Evolutionary conservation across 192 early-diverging fungal genomes (phyloP), one percentile per base, ranked within the genome.

Genomic region (Coemansia sp.): DNA sequence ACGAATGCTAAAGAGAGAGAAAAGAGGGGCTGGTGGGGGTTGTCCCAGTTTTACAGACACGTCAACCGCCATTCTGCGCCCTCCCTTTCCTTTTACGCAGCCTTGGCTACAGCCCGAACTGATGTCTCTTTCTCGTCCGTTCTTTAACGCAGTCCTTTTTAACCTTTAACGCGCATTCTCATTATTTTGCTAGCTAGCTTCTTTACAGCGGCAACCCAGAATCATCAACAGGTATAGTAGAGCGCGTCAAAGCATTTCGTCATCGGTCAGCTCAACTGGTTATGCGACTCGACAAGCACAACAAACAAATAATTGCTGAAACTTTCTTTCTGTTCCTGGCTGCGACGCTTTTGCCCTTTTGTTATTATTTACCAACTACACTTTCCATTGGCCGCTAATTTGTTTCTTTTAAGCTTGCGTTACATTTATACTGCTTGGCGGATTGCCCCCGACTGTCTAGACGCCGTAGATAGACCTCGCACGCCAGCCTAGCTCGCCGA

Each of bases 391-490:
- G 15, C 40, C 40, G 40, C 40, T 44, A 44, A 44, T 44, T 44
- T n/a, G 38, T 40, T 40, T 40, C 14, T 5, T 44, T 44, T 44
- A 12, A n/a, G 0, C 11, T 44, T n/a, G 40, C 40, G 15, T 44
- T 44, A n/a, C 40, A 44, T 44, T 44, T n/a, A 12, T n/a, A n/a
- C 15, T 44, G 40, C 40, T 44, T 44, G 40, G 40, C 40, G 14
- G 14, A n/a, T 15, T 44, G 11, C 14, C 47, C 47, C 47, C 15
- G 47, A 21, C 54, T 56, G 54, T 36, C 54, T 36, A 54, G 52
- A 54, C 26, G 34, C 34, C 14, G 26, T 56, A 56, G 54, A 56
- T 56, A 56, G 54, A 56, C 34, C 54, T 25, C 17, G 54, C 54
- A 56, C 12, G 54, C 17, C 54, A 56, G 54, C 54, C 52, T n/a